phyloP scores from a whole-genome alignment of 2,329 filamentous ascomycete genomes.

The Colletotrichum musicola region DNA sequence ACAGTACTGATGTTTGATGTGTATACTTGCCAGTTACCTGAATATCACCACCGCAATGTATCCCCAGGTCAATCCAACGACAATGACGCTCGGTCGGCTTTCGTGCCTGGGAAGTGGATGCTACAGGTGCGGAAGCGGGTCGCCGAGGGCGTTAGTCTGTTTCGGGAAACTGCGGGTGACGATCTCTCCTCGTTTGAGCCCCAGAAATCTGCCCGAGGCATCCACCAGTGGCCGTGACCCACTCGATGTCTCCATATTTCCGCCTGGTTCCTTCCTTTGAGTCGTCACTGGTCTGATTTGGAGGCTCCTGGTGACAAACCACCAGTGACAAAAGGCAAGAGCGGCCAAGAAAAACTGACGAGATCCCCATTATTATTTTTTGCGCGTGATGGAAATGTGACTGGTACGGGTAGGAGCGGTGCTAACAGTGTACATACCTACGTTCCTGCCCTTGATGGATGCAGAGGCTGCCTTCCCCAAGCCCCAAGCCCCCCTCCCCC shows the following conservation, averaged over 20 bases:
- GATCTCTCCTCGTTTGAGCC: constrained; percentile 11
- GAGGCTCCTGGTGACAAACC: not conserved
- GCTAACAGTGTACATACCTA: too few relatives aligned
- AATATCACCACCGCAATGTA: not conserved
- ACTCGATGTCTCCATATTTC: not conserved
- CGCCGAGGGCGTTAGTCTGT: not conserved
- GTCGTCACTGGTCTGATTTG: not conserved
- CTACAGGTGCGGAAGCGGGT: constrained; percentile 19
- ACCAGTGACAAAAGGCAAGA: not conserved
- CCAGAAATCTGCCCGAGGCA: constrained; percentile 29
- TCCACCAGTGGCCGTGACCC: not conserved
- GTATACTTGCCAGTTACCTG: too few relatives aligned
- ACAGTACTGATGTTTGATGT: too few relatives aligned
- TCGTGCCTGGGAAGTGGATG: constrained; percentile 1
- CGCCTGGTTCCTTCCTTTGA: too few relatives aligned
- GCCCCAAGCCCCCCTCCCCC: too few relatives aligned
- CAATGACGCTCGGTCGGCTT: not conserved
- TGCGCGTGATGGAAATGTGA: not conserved
- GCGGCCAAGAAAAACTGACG: not conserved
- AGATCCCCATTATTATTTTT: not conserved
- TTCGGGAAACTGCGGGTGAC: not conserved
- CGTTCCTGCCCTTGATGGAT: too few relatives aligned
- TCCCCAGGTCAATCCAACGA: not conserved
- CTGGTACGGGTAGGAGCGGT: constrained; percentile 1
- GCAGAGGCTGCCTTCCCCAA: not conserved